These are phyloP conservation scores for Ophiosphaerella korrae DNA, from an alignment of 2,329 filamentous ascomycete genomes.

Conservation along the genomic window DNA sequence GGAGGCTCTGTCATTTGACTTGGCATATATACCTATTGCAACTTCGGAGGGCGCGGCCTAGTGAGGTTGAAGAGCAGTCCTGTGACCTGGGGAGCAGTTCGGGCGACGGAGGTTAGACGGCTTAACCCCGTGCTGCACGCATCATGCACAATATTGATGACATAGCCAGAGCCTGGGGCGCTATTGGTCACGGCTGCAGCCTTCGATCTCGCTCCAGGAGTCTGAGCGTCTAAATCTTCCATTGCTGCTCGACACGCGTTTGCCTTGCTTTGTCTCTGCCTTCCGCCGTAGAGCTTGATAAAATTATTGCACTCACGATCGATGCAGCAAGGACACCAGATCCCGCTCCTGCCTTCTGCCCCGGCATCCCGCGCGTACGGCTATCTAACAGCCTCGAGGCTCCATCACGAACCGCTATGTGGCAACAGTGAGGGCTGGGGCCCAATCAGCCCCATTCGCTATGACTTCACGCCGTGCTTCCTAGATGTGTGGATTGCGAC, in stretches of 20 bases:
- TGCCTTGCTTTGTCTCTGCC: slow-evolving; percentile 19
- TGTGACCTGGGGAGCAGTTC: too few relatives aligned
- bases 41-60: too few relatives aligned
- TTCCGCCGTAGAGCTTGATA: slow-evolving; percentile 28
- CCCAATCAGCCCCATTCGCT: slow-evolving; percentile 81
- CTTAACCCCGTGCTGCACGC: too few relatives aligned
- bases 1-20: too few relatives aligned
- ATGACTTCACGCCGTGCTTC: slow-evolving; percentile 97
- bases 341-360: slow-evolving; percentile 38
- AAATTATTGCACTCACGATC: slow-evolving; percentile 24
- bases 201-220: neutral
- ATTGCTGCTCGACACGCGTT: slow-evolving; percentile 4
- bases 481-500: slow-evolving; percentile 85
- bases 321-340: slow-evolving; percentile 47
- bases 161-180: too few relatives aligned
- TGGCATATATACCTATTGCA: too few relatives aligned
- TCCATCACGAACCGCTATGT: slow-evolving; percentile 73
- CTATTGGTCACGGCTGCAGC: neutral
- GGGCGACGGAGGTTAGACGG: too few relatives aligned
- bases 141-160: too few relatives aligned
- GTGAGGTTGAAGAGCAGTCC: too few relatives aligned
- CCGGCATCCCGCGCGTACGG: slow-evolving; percentile 30
- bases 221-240: neutral
- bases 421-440: slow-evolving; percentile 94
- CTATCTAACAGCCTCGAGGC: slow-evolving; percentile 61